Conservation (phyloP, 192 early-diverging fungal genomes). For the Martensiomyces pterosporus region DNA sequence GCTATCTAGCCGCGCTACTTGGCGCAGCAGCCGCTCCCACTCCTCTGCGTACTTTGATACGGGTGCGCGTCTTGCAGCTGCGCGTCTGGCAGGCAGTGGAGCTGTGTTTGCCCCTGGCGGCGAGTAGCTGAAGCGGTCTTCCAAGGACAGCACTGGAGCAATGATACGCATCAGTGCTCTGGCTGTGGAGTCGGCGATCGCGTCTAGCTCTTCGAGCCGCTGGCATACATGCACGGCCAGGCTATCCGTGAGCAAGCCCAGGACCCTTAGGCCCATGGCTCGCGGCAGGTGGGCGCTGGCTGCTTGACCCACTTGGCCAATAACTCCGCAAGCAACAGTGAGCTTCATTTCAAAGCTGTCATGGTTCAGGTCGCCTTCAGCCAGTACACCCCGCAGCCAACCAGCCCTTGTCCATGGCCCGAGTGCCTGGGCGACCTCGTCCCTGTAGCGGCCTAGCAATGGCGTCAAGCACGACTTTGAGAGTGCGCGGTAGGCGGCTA, state of each 20-base stretch:
- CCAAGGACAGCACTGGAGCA: slow-evolving; percentile 14
- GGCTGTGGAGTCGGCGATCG: slow-evolving; percentile 15
- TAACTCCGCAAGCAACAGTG: slow-evolving; percentile 17
- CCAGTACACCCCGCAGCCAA: slow-evolving; percentile 5
- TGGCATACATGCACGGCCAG: slow-evolving; percentile 10
- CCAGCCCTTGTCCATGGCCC: slow-evolving; percentile 3
- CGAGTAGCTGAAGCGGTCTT: slow-evolving; percentile 12
- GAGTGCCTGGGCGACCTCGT: slow-evolving; percentile 14
- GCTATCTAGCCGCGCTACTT: slow-evolving; percentile 16
- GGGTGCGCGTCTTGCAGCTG: slow-evolving; percentile 9
- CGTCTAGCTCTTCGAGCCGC: slow-evolving; percentile 14
- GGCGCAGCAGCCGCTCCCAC: slow-evolving; percentile 26
- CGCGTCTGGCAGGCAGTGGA: background rate
- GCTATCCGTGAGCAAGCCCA: slow-evolving; percentile 21
- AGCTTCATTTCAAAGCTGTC: slow-evolving; percentile 18
- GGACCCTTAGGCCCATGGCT: slow-evolving; percentile 13
- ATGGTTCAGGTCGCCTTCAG: background rate
- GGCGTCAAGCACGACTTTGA: slow-evolving; percentile 16
- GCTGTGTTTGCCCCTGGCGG: background rate
- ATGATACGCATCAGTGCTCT: slow-evolving; percentile 25
- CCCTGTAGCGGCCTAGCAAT: slow-evolving; percentile 14
- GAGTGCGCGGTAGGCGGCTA: slow-evolving; percentile 32
- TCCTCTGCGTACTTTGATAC: slow-evolving; percentile 20
- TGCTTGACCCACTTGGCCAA: slow-evolving; percentile 14
- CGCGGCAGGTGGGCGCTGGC: slow-evolving; percentile 18